Evolutionary conservation across 169 alveolate species (phyloP), one percentile per base, ranked within the genome.

Genomic region (Cryptosporidium andersoni): DNA sequence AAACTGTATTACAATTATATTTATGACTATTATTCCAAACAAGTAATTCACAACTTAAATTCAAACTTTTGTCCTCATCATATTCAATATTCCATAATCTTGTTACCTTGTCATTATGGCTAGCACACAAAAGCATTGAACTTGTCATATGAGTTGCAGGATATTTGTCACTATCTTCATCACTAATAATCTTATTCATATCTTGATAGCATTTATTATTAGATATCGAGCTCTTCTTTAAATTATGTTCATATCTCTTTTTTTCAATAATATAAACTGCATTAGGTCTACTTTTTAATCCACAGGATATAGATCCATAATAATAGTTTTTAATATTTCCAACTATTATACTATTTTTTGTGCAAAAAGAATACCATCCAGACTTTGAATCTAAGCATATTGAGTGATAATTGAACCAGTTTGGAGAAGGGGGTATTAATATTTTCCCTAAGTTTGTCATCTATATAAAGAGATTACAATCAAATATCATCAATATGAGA

Each of bases 381-480:
- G n/a, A 47, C 6, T 16, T 40, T 11, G 12, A 42, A 6, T 74
- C 74, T n/a, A 74, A n/a, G 8, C 62, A 55, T 45, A 74, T 39
- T 11, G 85, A 52, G 40, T 64, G 36, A 3, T 3, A 43, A 48
- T 63, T 58, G 48, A 36, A 74, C 85, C 85, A 74, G 9, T 74
- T 74, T 1, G 85, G 85, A 3, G 85, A 64, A 7, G 85, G 85
- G 9, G 85, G 60, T 58, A 74, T n/a, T 51, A 74, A 9, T 43
- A 74, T 74, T 25, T 25, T 25, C 25, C 25, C 25, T 25, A 25
- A 0, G 25, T 25, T 25, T 0, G 25, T 25, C 25, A 25, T 25
- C 25, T 25, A 25, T 25, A 25, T 25, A 25, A 25, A 25, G 25
- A 25, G 25, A 25, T 25, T 25, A 25, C 25, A 25, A 25, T 25